These are phyloP conservation scores for Trichoderma citrinoviride DNA, from an alignment of 2,329 filamentous ascomycete genomes.

Conservation along the genomic window DNA sequence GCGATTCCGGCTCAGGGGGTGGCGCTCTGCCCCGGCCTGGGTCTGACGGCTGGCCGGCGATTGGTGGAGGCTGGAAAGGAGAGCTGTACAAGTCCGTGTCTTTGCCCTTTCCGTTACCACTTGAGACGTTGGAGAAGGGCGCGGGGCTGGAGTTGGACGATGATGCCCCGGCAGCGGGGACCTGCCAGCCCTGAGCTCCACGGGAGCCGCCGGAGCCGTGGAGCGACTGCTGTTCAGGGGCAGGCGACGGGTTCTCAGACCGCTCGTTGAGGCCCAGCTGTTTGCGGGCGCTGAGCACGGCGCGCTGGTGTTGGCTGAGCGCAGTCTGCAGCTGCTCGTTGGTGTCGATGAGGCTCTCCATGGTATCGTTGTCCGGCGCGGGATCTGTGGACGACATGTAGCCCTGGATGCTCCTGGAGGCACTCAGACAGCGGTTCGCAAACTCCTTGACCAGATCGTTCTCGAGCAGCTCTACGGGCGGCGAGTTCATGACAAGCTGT, in stretches of 20 bases:
- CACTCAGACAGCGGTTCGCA: constrained; percentile 76
- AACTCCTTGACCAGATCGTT: constrained; percentile 96
- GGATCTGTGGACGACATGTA: constrained; percentile 83
- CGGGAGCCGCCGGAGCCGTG: constrained; percentile 30
- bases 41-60: constrained; percentile 21
- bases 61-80: constrained; percentile 29
- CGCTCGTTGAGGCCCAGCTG: constrained; percentile 43
- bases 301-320: constrained; percentile 79
- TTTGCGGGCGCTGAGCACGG: constrained; percentile 64
- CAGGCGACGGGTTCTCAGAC: constrained; percentile 31
- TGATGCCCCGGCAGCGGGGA: background rate
- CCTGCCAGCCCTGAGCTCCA: constrained; percentile 25
- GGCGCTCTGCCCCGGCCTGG: constrained; percentile 29
- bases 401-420: constrained; percentile 75
- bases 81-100: constrained; percentile 32
- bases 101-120: constrained; percentile 35
- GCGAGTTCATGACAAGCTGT: constrained; percentile 85
- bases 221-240: constrained; percentile 28
- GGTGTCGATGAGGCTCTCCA: constrained; percentile 89
- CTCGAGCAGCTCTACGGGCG: constrained; percentile 67
- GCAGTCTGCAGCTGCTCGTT: constrained; percentile 87
- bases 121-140: background rate
- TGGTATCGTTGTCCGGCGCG: constrained; percentile 84
- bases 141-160: background rate
- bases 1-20: constrained; percentile 3